A percentile compares a stretch with the other conserved stretches of the same genome.
phyloP scores from a whole-genome alignment of 495 filamentous ascomycete species.

The Corynascus novoguineensis region DNA sequence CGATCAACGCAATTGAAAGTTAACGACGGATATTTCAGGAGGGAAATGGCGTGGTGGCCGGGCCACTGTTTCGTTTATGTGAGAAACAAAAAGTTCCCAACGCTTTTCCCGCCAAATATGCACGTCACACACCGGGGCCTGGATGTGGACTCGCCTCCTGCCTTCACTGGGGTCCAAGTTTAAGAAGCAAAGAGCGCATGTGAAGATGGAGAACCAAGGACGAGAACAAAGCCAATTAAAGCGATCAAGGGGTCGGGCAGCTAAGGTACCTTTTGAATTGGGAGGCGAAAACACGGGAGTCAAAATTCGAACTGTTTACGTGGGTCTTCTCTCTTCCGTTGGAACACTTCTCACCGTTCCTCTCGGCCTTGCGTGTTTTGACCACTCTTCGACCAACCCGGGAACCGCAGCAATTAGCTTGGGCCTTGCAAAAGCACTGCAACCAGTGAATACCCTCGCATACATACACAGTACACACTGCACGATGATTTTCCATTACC shows the following conservation, averaged over 20 bases:
- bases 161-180: neutral
- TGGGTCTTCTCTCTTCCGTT: neutral
- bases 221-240: neutral
- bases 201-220: neutral
- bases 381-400: no score
- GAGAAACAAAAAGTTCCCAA: conserved; percentile 9
- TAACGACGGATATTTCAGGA: neutral
- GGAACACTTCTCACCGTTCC: neutral
- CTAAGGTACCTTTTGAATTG: no score
- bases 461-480: no score
- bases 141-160: conserved; percentile 6
- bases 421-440: no score
- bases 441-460: no score
- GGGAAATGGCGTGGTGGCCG: conserved; percentile 8
- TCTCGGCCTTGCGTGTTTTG: no score
- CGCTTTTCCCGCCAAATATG: conserved; percentile 23
- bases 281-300: neutral
- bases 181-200: neutral
- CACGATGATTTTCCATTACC: no score
- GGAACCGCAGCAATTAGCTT: no score
- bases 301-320: neutral
- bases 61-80: conserved; percentile 7
- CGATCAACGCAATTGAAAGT: neutral
- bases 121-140: conserved; percentile 13
- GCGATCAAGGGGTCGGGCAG: neutral